A percentile compares a stretch with the other conserved stretches of the same genome.
phyloP scores from a whole-genome alignment of 2,329 filamentous ascomycete genomes.

The Cladosporium oxysporum region DNA sequence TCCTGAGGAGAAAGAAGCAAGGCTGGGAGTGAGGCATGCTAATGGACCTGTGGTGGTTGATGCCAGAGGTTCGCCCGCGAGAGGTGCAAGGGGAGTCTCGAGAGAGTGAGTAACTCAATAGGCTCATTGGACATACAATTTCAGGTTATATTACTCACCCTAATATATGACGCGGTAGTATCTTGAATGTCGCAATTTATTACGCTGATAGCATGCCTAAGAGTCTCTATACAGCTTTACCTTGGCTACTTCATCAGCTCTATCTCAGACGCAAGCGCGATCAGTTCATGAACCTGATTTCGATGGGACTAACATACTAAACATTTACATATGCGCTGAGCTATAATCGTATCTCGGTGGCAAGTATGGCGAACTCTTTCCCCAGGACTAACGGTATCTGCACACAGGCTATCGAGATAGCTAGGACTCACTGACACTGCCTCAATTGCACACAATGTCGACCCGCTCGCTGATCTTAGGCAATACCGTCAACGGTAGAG shows the following conservation, averaged over 20 bases:
- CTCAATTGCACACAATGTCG: no score
- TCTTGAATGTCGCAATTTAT: no score
- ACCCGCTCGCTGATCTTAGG: no score
- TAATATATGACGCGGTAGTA: not conserved
- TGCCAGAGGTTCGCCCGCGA: constrained; percentile 9
- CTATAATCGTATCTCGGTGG: not conserved
- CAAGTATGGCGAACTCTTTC: not conserved
- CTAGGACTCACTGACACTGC: no score
- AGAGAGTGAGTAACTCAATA: not conserved
- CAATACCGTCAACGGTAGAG: no score
- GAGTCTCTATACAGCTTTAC: not conserved
- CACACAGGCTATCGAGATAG: no score
- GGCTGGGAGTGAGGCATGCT: constrained; percentile 4
- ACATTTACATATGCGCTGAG: no score
- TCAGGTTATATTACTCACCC: not conserved
- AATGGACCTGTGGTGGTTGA: constrained; percentile 11
- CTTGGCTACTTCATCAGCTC: not conserved
- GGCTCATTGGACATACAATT: not conserved
- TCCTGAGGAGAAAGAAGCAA: constrained; percentile 12
- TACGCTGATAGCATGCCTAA: not conserved
- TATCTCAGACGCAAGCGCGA: no score
- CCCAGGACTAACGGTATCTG: no score
- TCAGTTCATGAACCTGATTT: no score
- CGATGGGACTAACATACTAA: no score
- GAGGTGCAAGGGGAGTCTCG: not conserved